phyloP scores from a whole-genome alignment of 306 rosid genomes.

The Malus sylvestris region DNA sequence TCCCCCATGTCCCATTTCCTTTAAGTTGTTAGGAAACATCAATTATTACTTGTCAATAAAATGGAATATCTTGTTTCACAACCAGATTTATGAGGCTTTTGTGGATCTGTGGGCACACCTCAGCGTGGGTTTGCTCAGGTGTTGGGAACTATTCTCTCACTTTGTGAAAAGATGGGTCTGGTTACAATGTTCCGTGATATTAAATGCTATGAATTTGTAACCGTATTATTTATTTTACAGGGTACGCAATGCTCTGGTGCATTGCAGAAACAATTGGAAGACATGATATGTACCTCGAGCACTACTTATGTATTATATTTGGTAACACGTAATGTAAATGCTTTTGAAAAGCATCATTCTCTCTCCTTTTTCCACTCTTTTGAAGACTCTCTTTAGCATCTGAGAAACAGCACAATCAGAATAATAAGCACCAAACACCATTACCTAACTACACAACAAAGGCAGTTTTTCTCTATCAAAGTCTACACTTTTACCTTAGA shows the following conservation, averaged over 20 bases:
- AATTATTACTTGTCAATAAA: conserved; percentile 17
- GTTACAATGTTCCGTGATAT: no score
- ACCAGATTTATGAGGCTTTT: not conserved
- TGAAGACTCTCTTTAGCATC: not conserved
- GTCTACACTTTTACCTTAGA: not conserved
- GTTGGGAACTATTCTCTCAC: not conserved
- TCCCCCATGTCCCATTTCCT: conserved; percentile 16
- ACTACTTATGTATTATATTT: not conserved
- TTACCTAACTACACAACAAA: not conserved
- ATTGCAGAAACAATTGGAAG: not conserved
- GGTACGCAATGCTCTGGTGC: no score
- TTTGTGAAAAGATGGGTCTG: not conserved
- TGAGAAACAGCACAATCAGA: not conserved
- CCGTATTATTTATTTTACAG: no score
- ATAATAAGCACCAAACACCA: not conserved
- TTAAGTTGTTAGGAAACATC: conserved; percentile 39
- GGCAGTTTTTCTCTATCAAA: not conserved
- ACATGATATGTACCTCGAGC: not conserved
- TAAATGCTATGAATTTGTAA: no score
- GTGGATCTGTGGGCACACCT: conserved; percentile 7
- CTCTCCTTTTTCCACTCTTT: not conserved
- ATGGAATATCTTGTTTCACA: conserved; percentile 14
- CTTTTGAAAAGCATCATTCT: not conserved
- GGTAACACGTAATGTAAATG: not conserved
- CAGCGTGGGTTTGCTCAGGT: not conserved